These are phyloP conservation scores for Fusarium praegraminearum DNA, from an alignment of 2,329 filamentous ascomycete genomes.

Conservation along the genomic window DNA sequence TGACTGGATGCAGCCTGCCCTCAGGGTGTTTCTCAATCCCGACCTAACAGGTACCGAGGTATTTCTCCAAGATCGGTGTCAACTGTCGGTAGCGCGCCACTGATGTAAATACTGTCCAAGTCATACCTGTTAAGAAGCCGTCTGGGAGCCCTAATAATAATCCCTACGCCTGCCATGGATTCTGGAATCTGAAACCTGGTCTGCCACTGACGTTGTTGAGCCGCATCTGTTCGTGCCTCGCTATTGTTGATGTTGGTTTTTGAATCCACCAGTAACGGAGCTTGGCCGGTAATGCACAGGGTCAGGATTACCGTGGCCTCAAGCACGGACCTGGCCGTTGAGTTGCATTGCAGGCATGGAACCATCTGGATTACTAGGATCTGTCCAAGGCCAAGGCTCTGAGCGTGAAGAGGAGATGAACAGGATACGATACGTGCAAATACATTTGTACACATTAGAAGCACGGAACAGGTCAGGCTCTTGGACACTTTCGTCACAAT, in stretches of 20 bases:
- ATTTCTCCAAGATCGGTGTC: background rate
- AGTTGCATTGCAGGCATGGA: slow-evolving; percentile 26
- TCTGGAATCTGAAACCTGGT: slow-evolving; percentile 21
- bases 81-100: slow-evolving; percentile 20
- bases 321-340: slow-evolving; percentile 32
- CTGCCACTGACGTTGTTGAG: slow-evolving; percentile 40
- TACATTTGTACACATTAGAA: background rate
- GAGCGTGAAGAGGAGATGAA: slow-evolving; percentile 4
- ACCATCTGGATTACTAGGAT: slow-evolving; percentile 36
- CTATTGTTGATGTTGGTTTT: slow-evolving; percentile 4
- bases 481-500: background rate
- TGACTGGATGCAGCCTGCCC: slow-evolving; percentile 34
- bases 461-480: background rate
- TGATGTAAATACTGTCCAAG: background rate
- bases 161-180: background rate
- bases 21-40: slow-evolving; percentile 31
- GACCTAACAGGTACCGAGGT: too few species aligned
- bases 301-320: slow-evolving; percentile 27
- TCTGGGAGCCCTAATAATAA: background rate
- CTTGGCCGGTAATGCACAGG: slow-evolving; percentile 28
- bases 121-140: background rate
- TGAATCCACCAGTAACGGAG: slow-evolving; percentile 38
- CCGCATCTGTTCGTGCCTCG: slow-evolving; percentile 26
- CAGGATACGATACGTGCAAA: slow-evolving; percentile 6
- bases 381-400: slow-evolving; percentile 2